These are phyloP conservation scores for Ceratocystis colombiana DNA, from an alignment of 2,329 filamentous ascomycete species.

Conservation along the genomic window DNA sequence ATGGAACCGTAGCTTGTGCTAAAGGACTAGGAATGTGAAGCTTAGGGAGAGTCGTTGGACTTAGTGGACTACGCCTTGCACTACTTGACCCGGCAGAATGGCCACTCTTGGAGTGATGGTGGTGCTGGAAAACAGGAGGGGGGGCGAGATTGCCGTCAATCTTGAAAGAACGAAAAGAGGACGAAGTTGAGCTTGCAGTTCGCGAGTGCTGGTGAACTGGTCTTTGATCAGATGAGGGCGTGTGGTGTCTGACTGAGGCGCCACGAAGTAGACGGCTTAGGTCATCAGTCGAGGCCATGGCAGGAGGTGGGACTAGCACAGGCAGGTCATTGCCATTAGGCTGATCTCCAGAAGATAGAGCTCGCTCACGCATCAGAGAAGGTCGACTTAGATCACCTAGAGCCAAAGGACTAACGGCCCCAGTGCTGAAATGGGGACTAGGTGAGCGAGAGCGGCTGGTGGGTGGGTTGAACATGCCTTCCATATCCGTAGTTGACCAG, in stretches of 20 bases:
- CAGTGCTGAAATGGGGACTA: neutral
- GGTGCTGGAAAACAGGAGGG: conserved; percentile 30
- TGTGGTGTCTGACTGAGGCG: conserved; percentile 4
- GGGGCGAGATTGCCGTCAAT: conserved; percentile 37
- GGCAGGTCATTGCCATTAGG: conserved; percentile 14
- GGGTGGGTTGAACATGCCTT: conserved; percentile 17
- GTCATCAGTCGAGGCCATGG: conserved; percentile 14
- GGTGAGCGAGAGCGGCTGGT: conserved; percentile 17
- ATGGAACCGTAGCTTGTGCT: conserved; percentile 34
- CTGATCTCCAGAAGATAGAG: conserved; percentile 40
- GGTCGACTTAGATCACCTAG: neutral
- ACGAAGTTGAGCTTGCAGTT: conserved; percentile 25
- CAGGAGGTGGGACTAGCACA: conserved; percentile 4
- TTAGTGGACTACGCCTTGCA: conserved; percentile 20
- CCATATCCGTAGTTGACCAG: conserved; percentile 22
- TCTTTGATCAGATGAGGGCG: conserved; percentile 12
- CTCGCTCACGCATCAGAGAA: conserved; percentile 31
- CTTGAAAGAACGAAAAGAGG: conserved; percentile 26
- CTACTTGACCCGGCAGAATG: conserved; percentile 9
- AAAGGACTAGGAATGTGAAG: conserved; percentile 45
- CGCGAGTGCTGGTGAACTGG: conserved; percentile 19
- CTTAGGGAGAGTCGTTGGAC: conserved; percentile 20
- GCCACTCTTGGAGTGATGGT: conserved; percentile 10
- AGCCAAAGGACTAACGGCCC: conserved; percentile 4
- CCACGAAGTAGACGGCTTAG: conserved; percentile 13